Percentiles rank a stretch among this genome's conserved stretches.
phyloP scores from a whole-genome alignment of 257 asterid species.

The Solanum pennellii region DNA sequence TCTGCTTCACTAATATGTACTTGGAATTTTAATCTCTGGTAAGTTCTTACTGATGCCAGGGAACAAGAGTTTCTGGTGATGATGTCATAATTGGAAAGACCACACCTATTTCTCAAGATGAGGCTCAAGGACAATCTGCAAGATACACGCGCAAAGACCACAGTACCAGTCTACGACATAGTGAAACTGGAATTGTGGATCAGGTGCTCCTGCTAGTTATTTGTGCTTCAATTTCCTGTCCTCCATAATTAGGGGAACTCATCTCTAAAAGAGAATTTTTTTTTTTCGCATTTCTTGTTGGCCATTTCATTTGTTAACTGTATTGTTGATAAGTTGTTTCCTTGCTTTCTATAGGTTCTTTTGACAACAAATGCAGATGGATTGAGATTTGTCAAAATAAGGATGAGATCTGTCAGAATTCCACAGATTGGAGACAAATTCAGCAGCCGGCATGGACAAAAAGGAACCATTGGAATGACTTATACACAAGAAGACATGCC shows the following conservation, averaged over 20 bases:
- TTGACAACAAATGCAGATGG: constrained; percentile 96
- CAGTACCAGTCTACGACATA: constrained; percentile 89
- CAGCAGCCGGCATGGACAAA: constrained; percentile 21
- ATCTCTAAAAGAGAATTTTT: not conserved
- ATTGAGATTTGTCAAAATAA: constrained; percentile 75
- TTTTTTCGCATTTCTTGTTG: not conserved
- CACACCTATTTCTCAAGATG: constrained; percentile 81
- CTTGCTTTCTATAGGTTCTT: constrained; percentile 27
- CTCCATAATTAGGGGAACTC: not conserved
- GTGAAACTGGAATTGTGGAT: constrained; percentile 93
- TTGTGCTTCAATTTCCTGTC: not conserved
- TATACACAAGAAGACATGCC: constrained; percentile 24
- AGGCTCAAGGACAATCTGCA: constrained; percentile 73
- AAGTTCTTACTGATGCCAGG: constrained; percentile 7
- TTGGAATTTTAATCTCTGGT: not conserved
- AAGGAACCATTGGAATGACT: constrained; percentile 18
- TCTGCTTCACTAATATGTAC: not conserved
- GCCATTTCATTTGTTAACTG: not conserved
- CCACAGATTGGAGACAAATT: constrained; percentile 63
- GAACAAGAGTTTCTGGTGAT: constrained; percentile 89
- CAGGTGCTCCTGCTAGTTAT: constrained; percentile 14
- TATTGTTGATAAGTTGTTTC: constrained; percentile 6
- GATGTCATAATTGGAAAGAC: constrained; percentile 96
- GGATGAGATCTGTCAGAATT: constrained; percentile 84
- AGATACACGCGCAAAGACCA: constrained; percentile 91